Evolutionary conservation across 1,139 yeast genomes (phyloP).

Genomic region (Lodderomyces margitis): DNA sequence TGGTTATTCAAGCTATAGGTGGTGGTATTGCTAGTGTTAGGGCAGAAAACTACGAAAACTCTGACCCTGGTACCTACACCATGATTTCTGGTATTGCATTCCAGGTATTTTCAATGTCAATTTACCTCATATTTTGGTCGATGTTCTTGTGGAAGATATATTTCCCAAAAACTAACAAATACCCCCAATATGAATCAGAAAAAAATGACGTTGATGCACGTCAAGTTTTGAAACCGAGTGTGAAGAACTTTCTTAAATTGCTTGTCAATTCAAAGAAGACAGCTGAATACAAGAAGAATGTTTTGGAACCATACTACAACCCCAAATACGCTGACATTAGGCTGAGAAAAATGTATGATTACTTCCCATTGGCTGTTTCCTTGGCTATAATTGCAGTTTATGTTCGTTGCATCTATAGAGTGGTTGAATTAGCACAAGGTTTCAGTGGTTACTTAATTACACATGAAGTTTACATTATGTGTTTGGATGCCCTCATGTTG

Average conservation of each 20-base stretch:
- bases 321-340: slow-evolving; percentile 42
- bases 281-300: slow-evolving; percentile 17
- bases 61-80: slow-evolving; percentile 59
- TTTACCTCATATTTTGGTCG: slow-evolving; percentile 57
- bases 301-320: slow-evolving; percentile 31
- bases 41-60: slow-evolving; percentile 29
- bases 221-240: slow-evolving; percentile 18
- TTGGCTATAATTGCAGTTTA: slow-evolving; percentile 54
- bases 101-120: slow-evolving; percentile 72
- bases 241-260: slow-evolving; percentile 23
- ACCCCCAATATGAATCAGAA: slow-evolving; percentile 1
- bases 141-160: slow-evolving; percentile 48
- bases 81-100: slow-evolving; percentile 81
- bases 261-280: slow-evolving; percentile 23
- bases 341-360: slow-evolving; percentile 33
- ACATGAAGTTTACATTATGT: slow-evolving; percentile 69
- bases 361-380: slow-evolving; percentile 49
- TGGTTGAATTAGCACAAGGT: slow-evolving; percentile 74
- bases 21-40: slow-evolving; percentile 72
- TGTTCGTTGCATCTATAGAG: slow-evolving; percentile 74
- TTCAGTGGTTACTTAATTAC: slow-evolving; percentile 66
- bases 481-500: slow-evolving; percentile 73
- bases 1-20: slow-evolving; percentile 79
- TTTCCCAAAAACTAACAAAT: slow-evolving; percentile 16
- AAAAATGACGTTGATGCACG: slow-evolving; percentile 6